Percentiles rank a stretch among this genome's conserved stretches.
These are phyloP conservation scores for Scheffersomyces lignicola DNA, from an alignment of 1,139 yeast species.

Conservation along the genomic window DNA sequence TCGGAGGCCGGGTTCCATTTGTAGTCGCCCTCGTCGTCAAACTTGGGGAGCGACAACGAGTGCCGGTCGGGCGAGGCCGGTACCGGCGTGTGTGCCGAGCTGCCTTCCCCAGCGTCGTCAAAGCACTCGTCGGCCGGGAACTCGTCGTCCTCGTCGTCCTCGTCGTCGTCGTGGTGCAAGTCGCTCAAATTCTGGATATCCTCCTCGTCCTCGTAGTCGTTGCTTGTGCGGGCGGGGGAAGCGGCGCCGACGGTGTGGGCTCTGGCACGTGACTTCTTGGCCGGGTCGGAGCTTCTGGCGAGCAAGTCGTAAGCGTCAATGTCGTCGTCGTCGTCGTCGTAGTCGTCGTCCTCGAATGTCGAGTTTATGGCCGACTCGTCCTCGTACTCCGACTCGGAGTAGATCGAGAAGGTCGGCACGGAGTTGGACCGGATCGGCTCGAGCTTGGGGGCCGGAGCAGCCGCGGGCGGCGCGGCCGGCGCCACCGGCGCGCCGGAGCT, in stretches of 20 bases:
- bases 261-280: background rate
- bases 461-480: background rate
- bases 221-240: constrained; percentile 1
- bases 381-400: constrained; percentile 3
- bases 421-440: constrained; percentile 16
- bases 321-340: constrained; percentile 9
- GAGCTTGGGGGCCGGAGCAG: background rate
- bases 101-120: constrained; percentile 14
- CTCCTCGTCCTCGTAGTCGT: constrained; percentile 22
- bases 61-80: constrained; percentile 5
- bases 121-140: constrained; percentile 16
- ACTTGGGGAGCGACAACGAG: background rate
- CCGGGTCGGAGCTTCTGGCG: background rate
- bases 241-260: background rate
- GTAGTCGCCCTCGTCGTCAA: constrained; percentile 12
- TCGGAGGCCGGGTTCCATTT: constrained; percentile 52
- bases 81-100: constrained; percentile 2
- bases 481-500: background rate
- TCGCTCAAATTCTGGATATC: constrained; percentile 34
- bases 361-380: constrained; percentile 4
- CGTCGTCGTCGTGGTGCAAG: constrained; percentile 39
- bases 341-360: constrained; percentile 6
- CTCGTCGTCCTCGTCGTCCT: constrained; percentile 29
- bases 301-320: constrained; percentile 3
- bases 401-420: constrained; percentile 13